Evolutionary conservation across 495 filamentous ascomycete species (phyloP), one percentile per base, ranked within the genome.

Genomic region (Penicillium pancosmium): DNA sequence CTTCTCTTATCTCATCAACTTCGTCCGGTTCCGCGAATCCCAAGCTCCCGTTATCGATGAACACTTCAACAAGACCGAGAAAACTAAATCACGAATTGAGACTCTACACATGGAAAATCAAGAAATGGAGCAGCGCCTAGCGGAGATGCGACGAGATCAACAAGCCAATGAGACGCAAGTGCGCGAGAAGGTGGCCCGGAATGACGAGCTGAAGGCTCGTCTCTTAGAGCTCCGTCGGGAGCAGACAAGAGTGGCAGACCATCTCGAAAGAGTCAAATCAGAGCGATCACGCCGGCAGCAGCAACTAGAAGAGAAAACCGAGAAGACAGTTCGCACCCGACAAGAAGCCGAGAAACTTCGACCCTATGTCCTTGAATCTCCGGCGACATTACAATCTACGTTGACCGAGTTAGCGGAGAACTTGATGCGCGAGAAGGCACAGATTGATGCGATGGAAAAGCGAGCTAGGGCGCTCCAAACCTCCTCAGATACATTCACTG

Each of bases 1-100:
- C 57, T 92, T 98, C 66, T 93, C 89, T 27, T 97, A 97, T 68
- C 80, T 98, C 52, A 98, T 98, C 75, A 98, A 98, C 75, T 98
- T 98, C 74, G 92, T 97, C 51, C 85, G 94, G 50, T 98, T 97
- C 75, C 90, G 95, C 60, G 93, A 96, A 76, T 90, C 86, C 55
- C 92, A 96, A 74, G 91, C 89, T 7, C 74, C 78, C 13, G 83
- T 91, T 3, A 96, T 97, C 49, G 91, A 94, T 63, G 88, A 93
- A 68, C 91, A 98, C 72, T 93, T 92, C 77, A 92, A 95, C 78
- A 91, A 90, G 63, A 82, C 90, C 16, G 92, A 98, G 70, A 84
- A 81, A 57, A 91, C 89, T 0, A 96, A 96, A 73, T 76, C 86
- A 54, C 85, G 86, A 59, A 96, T 98, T 67, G 92, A 97, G 73